Base-by-base conservation (phyloP, 192 early-diverging fungal species). In the Gaertneriomyces sp. region DNA sequence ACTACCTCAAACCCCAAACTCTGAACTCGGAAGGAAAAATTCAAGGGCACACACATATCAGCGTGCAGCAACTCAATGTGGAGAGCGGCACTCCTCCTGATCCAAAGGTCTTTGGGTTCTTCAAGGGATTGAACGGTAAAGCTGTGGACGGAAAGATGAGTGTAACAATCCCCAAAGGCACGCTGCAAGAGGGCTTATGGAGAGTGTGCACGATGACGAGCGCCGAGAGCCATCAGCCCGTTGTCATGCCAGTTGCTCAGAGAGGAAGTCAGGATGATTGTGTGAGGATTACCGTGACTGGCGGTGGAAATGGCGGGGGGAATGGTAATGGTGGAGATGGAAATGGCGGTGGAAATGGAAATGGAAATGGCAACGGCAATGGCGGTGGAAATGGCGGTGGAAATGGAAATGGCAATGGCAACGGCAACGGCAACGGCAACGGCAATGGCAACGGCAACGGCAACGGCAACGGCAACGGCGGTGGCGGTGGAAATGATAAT, bases 181-280 rank as follows among this genome's bases (percentile, higher is more conserved):
- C 68, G 12, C 45, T 79, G 46, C 72, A 59, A n/a, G 42, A 68
- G 57, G 76, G 76, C 42, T 16, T 51, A 12, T 68, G 60, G 39
- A 55, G 66, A 14, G 60, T 68, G 45, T 68, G 66, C 45, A 64
- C 78, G 60, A 59, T 79, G 20, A 53, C 63, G 33, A 72, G 75
- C 20, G 20, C 69, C 19, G 53, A 69, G 51, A 42, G 64, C 7
- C 78, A 79, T 45, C 78, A 79, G 45, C 75, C 72, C 45, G 58
- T 73, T 2, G 12, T 79, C 9, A 72, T 71, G 69, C 77, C 77
- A 9, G 70, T 79, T 10, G 70, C 70, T 8, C 70, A 73, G 54
- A 66, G 78, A 66, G 78, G 78, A 52, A 53, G 75, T 40, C 77
- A 79, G 54, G 75, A 77, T 58, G 76, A 77, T 61, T 78, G 76